These are phyloP conservation scores for Ophiocordyceps camponoti-floridani DNA, from an alignment of 2,329 filamentous ascomycete species.

Conservation along the genomic window DNA sequence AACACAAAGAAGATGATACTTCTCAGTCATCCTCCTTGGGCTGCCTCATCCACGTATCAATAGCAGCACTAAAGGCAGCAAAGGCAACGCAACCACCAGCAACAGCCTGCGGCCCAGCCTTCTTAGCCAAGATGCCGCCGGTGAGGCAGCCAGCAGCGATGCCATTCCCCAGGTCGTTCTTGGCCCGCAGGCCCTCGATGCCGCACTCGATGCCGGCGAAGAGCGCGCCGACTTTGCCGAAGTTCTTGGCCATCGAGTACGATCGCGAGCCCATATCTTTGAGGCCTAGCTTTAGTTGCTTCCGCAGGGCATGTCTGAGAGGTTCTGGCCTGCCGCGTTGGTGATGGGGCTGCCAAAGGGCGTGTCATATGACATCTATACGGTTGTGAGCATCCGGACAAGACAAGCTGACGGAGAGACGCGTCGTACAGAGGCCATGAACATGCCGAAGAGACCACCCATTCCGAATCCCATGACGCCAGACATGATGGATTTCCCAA, in stretches of 20 bases:
- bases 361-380: conserved; percentile 93
- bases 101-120: conserved; percentile 77
- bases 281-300: conserved; percentile 75
- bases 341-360: conserved; percentile 44
- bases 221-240: conserved; percentile 79
- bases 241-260: conserved; percentile 77
- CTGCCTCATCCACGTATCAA: conserved; percentile 80
- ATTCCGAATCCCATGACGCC: conserved; percentile 90
- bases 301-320: conserved; percentile 51
- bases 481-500: conserved; percentile 75
- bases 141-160: conserved; percentile 79
- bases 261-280: conserved; percentile 86
- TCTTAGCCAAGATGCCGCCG: conserved; percentile 71
- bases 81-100: conserved; percentile 82
- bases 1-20: not conserved
- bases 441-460: conserved; percentile 85
- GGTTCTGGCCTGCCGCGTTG: conserved; percentile 15
- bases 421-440: conserved; percentile 79
- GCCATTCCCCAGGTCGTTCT: conserved; percentile 84
- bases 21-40: conserved; percentile 35
- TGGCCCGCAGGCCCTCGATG: conserved; percentile 80
- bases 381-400: not conserved
- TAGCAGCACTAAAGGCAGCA: conserved; percentile 79
- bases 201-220: conserved; percentile 91
- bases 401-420: not conserved